Percentiles rank a stretch among this genome's conserved stretches.
Conservation (phyloP, 768 basidiomycete species). For the Rhizopogon vesiculosus region DNA sequence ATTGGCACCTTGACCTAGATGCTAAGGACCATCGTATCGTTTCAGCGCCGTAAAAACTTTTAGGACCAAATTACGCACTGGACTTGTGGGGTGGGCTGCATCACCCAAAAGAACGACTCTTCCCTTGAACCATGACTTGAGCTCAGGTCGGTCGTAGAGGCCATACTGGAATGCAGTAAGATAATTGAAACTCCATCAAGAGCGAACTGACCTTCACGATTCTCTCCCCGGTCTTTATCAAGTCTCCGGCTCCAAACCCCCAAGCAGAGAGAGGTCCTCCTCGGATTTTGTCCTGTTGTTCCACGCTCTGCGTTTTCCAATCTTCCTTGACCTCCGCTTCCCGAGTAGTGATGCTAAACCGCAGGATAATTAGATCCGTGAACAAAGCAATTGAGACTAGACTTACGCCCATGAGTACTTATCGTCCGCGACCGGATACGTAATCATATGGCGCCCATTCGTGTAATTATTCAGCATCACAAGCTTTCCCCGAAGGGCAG, state of each 20-base stretch:
- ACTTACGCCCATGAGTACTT: slow-evolving; percentile 35
- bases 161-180: slow-evolving; percentile 28
- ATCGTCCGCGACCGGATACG: slow-evolving; percentile 28
- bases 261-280: slow-evolving; percentile 13
- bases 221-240: slow-evolving; percentile 9
- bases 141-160: slow-evolving; percentile 38
- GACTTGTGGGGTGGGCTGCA: slow-evolving; percentile 43
- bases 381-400: neutral
- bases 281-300: slow-evolving; percentile 14
- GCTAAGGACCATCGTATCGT: neutral
- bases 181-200: neutral
- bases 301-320: slow-evolving; percentile 34
- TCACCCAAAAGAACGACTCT: slow-evolving; percentile 40
- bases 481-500: slow-evolving; percentile 8
- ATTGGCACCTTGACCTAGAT: too few relatives aligned
- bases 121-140: slow-evolving; percentile 36
- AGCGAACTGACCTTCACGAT: slow-evolving; percentile 12
- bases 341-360: slow-evolving; percentile 1
- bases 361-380: neutral
- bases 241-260: slow-evolving; percentile 13
- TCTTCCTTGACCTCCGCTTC: slow-evolving; percentile 36
- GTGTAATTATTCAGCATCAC: slow-evolving; percentile 32
- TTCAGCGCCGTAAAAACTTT: neutral
- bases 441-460: slow-evolving; percentile 32
- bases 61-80: slow-evolving; percentile 25